These are phyloP conservation scores for Suillus brevipes DNA, from an alignment of 768 basidiomycete species.

Conservation along the genomic window DNA sequence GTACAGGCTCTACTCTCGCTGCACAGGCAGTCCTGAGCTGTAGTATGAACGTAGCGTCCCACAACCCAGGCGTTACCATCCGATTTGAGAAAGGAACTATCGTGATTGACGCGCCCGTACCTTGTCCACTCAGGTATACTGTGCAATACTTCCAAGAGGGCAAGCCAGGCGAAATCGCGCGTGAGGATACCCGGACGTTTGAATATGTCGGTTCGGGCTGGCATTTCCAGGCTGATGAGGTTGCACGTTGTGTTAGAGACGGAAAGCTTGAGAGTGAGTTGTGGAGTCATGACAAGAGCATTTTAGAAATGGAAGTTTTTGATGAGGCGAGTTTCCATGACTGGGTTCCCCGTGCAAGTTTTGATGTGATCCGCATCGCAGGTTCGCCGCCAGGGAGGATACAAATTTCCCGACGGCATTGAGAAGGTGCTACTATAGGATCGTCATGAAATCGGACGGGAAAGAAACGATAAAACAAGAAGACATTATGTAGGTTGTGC, in stretches of 20 bases:
- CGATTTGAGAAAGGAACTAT: conserved; percentile 47
- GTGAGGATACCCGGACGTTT: conserved; percentile 37
- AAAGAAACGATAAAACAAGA: background rate
- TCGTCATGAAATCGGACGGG: background rate
- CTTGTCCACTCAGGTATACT: conserved; percentile 24
- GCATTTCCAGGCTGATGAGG: conserved; percentile 55
- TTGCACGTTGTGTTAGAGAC: conserved; percentile 45
- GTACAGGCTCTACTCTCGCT: conserved; percentile 28
- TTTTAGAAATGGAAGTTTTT: conserved; percentile 51
- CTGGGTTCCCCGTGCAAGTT: background rate
- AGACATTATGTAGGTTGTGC: background rate
- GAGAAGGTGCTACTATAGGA: conserved; percentile 30
- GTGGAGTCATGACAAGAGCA: conserved; percentile 49
- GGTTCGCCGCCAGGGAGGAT: conserved; percentile 40
- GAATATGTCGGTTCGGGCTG: conserved; percentile 40
- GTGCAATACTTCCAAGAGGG: conserved; percentile 40
- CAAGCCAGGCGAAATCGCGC: conserved; percentile 30
- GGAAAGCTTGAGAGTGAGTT: conserved; percentile 48
- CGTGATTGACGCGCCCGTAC: conserved; percentile 38
- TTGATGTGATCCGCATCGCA: conserved; percentile 13
- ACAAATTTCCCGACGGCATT: conserved; percentile 40
- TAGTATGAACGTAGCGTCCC: conserved; percentile 35
- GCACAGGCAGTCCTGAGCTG: conserved; percentile 43
- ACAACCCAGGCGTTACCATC: conserved; percentile 36
- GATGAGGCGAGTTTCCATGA: conserved; percentile 39